Base-by-base conservation (phyloP, 257 asterid genomes). In the Marsdenia floribunda region DNA sequence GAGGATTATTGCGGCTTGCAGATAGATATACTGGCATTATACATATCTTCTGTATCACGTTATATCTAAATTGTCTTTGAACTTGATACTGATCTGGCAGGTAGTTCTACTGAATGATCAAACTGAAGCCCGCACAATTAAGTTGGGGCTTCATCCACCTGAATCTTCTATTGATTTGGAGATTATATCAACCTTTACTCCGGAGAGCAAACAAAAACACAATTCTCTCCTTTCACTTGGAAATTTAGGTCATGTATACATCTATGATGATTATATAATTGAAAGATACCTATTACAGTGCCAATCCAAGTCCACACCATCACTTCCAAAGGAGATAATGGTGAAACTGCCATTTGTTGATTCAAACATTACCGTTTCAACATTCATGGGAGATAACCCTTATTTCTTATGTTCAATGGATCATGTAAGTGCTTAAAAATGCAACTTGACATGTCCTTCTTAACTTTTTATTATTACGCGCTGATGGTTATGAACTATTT, bases 331-430 rank as follows among this genome's bases (percentile, higher is more conserved):
- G 87, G 96, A 88, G 75, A 70, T 78, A 54, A 74, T 19, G 77
- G 80, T 92, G 81, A 92, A 89, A 86, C 84, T 92, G 40, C 96
- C 97, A 16, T 87, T 88, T 78, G 91, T 87, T 53, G 96, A 94
- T 82, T 87, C 99, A 64, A 87, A 81, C 81, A 90, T 94, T 70
- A 92, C 96, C 16, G 76, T 88, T 46, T 75, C 92, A 73, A 83
- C 80, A 79, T 82, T 87, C 80, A 42, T 94, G 47, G 82, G 90
- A 26, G 80, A 87, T n/a, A 84, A 72, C 75, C 90, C 95, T 11
- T 86, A 81, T 76, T 80, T 84, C 86, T 77, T 80, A 18, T 79
- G 77, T 53, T 86, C 89, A 55, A 73, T 61, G 59, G 95, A 86
- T 59, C 90, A 88, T 86, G 97, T 91, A 82, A 59, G 73, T 68